phyloP scores from a whole-genome alignment of 1,139 yeast genomes.

The Geotrichum europaeum region DNA sequence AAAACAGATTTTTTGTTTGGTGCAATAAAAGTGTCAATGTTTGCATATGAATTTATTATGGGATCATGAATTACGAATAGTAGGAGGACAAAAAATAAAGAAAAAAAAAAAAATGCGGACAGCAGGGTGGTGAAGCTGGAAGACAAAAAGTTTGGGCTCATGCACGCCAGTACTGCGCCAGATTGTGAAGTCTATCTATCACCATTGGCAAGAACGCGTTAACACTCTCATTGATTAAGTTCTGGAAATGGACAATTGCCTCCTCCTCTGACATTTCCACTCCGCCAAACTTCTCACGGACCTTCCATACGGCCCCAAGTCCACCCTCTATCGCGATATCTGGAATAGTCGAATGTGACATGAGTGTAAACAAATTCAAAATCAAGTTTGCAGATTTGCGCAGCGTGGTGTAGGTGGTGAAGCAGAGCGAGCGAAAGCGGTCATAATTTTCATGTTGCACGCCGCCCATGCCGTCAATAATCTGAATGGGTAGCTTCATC shows the following conservation, averaged over 20 bases:
- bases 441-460: constrained; percentile 76
- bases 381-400: constrained; percentile 87
- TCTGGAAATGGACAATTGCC: constrained; percentile 90
- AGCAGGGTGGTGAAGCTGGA: too few relatives aligned
- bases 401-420: constrained; percentile 85
- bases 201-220: constrained; percentile 91
- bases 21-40: too few relatives aligned
- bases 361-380: constrained; percentile 81
- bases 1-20: too few relatives aligned
- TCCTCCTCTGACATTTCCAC: constrained; percentile 91
- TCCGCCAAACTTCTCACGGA: constrained; percentile 81
- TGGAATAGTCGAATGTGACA: constrained; percentile 93
- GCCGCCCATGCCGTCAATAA: constrained; percentile 98
- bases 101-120: too few relatives aligned
- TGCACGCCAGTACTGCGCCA: constrained; percentile 97
- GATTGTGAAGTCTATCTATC: constrained; percentile 86
- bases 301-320: constrained; percentile 62
- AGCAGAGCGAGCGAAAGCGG: constrained; percentile 86
- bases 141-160: constrained; percentile 30
- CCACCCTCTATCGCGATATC: constrained; percentile 71
- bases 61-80: background rate
- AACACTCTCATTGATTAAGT: constrained; percentile 87
- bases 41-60: too few relatives aligned
- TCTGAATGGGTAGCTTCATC: constrained; percentile 95
- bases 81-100: background rate